phyloP scores from a whole-genome alignment of 2,329 filamentous ascomycete species.

The Biscogniauxia marginata region DNA sequence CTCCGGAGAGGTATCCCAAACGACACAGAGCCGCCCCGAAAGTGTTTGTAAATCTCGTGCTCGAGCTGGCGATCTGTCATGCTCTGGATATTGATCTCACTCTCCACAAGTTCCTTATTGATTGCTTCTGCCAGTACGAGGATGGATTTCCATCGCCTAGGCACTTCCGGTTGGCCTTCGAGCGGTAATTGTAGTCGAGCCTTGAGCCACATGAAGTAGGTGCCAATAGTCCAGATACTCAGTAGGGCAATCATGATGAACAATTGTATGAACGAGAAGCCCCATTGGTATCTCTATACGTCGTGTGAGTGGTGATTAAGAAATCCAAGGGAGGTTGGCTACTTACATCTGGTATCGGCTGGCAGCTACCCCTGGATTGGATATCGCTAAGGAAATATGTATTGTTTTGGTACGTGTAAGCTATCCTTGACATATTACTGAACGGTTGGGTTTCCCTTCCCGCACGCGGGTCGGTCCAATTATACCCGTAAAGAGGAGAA shows the following conservation, averaged over 20 bases:
- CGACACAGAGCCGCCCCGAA: slow-evolving; percentile 20
- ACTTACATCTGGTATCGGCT: slow-evolving; percentile 19
- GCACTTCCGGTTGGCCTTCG: slow-evolving; percentile 6
- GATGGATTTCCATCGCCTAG: slow-evolving; percentile 13
- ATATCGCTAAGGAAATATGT: slow-evolving; percentile 20
- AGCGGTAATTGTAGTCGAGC: slow-evolving; percentile 12
- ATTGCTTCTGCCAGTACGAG: slow-evolving; percentile 13
- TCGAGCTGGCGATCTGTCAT: slow-evolving; percentile 18
- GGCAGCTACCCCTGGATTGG: slow-evolving; percentile 17
- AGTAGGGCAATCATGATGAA: slow-evolving; percentile 14
- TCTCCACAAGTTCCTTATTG: slow-evolving; percentile 12
- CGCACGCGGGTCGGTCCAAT: neutral
- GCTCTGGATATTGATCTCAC: slow-evolving; percentile 10
- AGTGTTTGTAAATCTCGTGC: slow-evolving; percentile 12
- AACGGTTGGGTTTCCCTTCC: neutral
- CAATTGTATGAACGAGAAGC: slow-evolving; percentile 28
- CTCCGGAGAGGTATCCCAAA: slow-evolving; percentile 10
- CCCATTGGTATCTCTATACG: slow-evolving; percentile 23
- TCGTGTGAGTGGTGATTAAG: neutral
- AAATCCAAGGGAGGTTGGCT: neutral
- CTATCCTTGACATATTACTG: neutral
- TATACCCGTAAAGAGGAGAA: neutral
- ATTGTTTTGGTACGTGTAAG: slow-evolving; percentile 10
- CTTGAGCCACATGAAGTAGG: slow-evolving; percentile 19
- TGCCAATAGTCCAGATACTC: slow-evolving; percentile 21